A percentile compares a stretch with the other conserved stretches of the same genome.
These are phyloP conservation scores for Leishmania gerbilli DNA, from an alignment of 208 protist genomes.

Conservation along the genomic window DNA sequence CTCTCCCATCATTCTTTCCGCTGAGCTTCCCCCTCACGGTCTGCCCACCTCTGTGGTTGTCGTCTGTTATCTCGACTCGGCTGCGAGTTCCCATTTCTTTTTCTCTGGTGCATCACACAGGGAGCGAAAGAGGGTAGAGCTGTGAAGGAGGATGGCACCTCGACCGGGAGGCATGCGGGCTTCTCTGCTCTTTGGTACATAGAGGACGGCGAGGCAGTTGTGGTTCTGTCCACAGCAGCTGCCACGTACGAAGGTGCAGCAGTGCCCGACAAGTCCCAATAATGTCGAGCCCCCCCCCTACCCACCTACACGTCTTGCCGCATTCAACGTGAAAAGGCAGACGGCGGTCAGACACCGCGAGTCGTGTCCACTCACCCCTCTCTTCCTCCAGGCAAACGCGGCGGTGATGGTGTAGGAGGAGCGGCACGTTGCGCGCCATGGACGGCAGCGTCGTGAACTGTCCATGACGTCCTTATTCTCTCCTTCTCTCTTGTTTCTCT, in stretches of 20 bases:
- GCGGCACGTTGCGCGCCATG: not conserved
- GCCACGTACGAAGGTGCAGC: not conserved
- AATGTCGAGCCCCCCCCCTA: not conserved
- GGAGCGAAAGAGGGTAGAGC: not conserved
- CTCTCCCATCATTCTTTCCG: not conserved
- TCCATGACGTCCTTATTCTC: not conserved
- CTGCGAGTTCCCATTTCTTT: not conserved
- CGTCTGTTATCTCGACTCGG: not conserved
- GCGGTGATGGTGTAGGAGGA: not conserved
- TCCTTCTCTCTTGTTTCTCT: slow-evolving; percentile 24
- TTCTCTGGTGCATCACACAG: not conserved
- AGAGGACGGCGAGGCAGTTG: not conserved
- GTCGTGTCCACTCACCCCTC: not conserved
- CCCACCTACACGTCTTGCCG: not conserved
- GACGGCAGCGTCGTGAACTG: not conserved
- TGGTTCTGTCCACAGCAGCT: not conserved
- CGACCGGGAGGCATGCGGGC: not conserved
- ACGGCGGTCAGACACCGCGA: not conserved
- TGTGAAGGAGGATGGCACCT: not conserved
- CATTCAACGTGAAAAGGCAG: not conserved
- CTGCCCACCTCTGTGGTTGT: not conserved
- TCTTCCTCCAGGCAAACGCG: not conserved
- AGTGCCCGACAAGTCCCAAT: not conserved
- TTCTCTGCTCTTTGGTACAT: not conserved
- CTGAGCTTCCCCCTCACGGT: not conserved